Evolutionary conservation across 805 yeast species (phyloP).

Genomic region (Candida boleticola): DNA sequence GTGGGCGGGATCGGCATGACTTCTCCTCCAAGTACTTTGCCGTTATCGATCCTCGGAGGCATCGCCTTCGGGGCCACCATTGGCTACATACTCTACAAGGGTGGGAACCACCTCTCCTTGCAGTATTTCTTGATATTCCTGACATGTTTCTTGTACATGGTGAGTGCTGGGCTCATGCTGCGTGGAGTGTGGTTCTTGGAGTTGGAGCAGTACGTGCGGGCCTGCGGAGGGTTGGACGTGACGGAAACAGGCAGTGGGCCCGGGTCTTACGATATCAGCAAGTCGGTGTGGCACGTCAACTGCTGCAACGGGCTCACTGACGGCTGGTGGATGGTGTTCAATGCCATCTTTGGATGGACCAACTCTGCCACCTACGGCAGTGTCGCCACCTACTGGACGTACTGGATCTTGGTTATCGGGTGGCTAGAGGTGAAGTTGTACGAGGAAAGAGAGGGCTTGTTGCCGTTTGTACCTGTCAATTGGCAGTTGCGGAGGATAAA

Average conservation of each 20-base stretch:
- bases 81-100: slow-evolving; percentile 67
- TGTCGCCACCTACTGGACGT: slow-evolving; percentile 65
- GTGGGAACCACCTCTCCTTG: slow-evolving; percentile 76
- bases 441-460: slow-evolving; percentile 57
- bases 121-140: slow-evolving; percentile 72
- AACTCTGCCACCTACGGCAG: slow-evolving; percentile 66
- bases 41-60: slow-evolving; percentile 60
- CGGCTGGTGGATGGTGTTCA: slow-evolving; percentile 88
- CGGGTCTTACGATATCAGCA: slow-evolving; percentile 80
- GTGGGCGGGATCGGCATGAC: slow-evolving; percentile 80
- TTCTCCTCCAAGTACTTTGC: slow-evolving; percentile 57
- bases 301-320: slow-evolving; percentile 93
- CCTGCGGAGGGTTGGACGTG: slow-evolving; percentile 80
- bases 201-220: slow-evolving; percentile 67
- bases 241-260: slow-evolving; percentile 91
- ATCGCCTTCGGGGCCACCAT: slow-evolving; percentile 55
- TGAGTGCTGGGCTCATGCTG: slow-evolving; percentile 83
- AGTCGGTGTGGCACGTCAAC: slow-evolving; percentile 90
- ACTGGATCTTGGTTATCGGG: slow-evolving; percentile 60
- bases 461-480: slow-evolving; percentile 59
- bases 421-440: slow-evolving; percentile 39
- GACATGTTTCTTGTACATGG: slow-evolving; percentile 77
- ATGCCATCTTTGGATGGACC: slow-evolving; percentile 47
- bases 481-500: slow-evolving; percentile 58
- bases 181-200: slow-evolving; percentile 91